Base-by-base conservation (phyloP, 352 stramenopile genomes). In the Blastocystis sp. region DNA sequence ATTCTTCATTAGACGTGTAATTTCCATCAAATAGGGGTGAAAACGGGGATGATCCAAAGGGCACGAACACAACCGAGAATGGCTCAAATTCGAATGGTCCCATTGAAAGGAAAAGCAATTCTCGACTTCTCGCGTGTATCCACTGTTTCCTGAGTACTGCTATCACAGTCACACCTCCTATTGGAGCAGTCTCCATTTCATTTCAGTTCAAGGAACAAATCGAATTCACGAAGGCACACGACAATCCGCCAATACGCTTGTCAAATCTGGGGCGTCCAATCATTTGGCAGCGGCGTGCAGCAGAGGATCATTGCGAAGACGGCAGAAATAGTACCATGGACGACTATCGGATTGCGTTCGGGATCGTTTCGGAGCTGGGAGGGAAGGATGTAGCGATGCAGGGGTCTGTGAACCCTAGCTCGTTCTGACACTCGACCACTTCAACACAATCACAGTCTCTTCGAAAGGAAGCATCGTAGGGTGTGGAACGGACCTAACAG, bases 181-280 rank as follows among this genome's bases (percentile, higher is more conserved):
- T n/a, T n/a, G n/a, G n/a, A n/a, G n/a, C n/a, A n/a, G n/a, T n/a
- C n/a, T n/a, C n/a, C n/a, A n/a, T n/a, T n/a, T n/a, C n/a, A n/a
- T n/a, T n/a, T n/a, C n/a, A n/a, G n/a, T n/a, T n/a, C 45, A 55
- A 55, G 45, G 45, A 55, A 55, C 16, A 55, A 55, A 19, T 16
- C 9, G 6, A 6, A 16, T 16, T 19, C 6, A 19, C 6, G 45
- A 16, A 55, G 9, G 16, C 45, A 55, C 45, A 55, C 9, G 13
- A 39, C n/a, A 21, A 29, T n/a, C 13, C 12, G 41, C 50, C 55
- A 59, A 81, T 66, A 9, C n/a, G 31, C 24, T 61, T n/a, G 41
- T 19, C 1, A 6, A 31, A 66, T 63, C 21, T 81, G 24, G 71
- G 35, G n/a, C 50, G 62, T 81, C 71, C 71, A 81, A 81, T 81